These are phyloP conservation scores for Sugiyamaella novakii DNA, from an alignment of 1,139 yeast genomes.

Conservation along the genomic window DNA sequence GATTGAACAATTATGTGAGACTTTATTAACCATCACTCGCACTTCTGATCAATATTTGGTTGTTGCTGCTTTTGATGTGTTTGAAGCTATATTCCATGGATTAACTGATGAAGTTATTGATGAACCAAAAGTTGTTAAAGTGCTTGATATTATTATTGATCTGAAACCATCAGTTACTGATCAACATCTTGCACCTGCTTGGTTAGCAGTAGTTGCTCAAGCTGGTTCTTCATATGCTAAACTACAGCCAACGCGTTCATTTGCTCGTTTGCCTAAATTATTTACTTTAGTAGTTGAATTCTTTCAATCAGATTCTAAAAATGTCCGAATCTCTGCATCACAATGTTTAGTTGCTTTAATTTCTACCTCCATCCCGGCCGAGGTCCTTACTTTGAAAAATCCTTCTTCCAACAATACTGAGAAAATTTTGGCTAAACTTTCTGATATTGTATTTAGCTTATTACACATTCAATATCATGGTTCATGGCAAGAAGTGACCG, in stretches of 20 bases:
- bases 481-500: slow-evolving; percentile 75
- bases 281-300: slow-evolving; percentile 61
- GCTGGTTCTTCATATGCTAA: slow-evolving; percentile 71
- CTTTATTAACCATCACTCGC: slow-evolving; percentile 71
- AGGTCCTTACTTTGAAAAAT: slow-evolving; percentile 48
- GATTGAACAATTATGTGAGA: slow-evolving; percentile 74
- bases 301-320: slow-evolving; percentile 65
- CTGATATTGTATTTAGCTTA: slow-evolving; percentile 54
- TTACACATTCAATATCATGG: slow-evolving; percentile 74
- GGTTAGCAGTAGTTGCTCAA: slow-evolving; percentile 94
- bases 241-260: slow-evolving; percentile 59
- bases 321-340: slow-evolving; percentile 74
- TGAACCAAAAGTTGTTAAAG: slow-evolving; percentile 55
- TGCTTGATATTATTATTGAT: slow-evolving; percentile 72
- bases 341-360: slow-evolving; percentile 83
- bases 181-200: slow-evolving; percentile 82
- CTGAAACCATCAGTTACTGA: slow-evolving; percentile 82
- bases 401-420: slow-evolving; percentile 56
- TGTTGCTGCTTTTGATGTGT: slow-evolving; percentile 78
- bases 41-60: slow-evolving; percentile 84
- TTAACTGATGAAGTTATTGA: slow-evolving; percentile 63
- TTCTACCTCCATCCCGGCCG: slow-evolving; percentile 64
- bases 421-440: slow-evolving; percentile 56
- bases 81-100: slow-evolving; percentile 81
- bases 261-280: slow-evolving; percentile 58